Percentiles rank a stretch among this genome's conserved stretches.
Conservation (phyloP, 768 basidiomycete species). For the Kwoniella bestiolae region DNA sequence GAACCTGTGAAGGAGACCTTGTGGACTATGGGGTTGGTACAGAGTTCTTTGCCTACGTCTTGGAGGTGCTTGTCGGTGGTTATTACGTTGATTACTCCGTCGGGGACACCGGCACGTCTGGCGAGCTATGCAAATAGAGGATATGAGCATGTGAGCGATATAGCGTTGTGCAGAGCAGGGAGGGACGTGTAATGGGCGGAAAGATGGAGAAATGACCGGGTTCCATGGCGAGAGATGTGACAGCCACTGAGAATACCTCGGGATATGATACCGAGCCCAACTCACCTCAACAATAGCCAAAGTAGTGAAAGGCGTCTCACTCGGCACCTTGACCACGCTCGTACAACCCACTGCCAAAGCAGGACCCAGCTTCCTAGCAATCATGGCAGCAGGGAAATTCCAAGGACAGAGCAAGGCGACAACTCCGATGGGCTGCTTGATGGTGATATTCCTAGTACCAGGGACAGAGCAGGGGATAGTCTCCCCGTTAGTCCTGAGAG, state of each 20-base stretch:
- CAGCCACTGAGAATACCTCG: too few species aligned
- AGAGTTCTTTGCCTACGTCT: slow-evolving; percentile 93
- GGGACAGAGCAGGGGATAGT: slow-evolving; percentile 77
- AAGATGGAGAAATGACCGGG: background rate
- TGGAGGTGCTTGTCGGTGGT: slow-evolving; percentile 81
- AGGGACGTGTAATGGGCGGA: too few species aligned
- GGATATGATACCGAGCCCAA: background rate
- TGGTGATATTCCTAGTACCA: slow-evolving; percentile 77
- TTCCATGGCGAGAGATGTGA: background rate
- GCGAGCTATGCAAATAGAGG: slow-evolving; percentile 64
- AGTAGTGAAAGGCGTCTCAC: slow-evolving; percentile 91
- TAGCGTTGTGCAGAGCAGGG: too few species aligned
- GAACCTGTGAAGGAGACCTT: slow-evolving; percentile 86
- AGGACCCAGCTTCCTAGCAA: slow-evolving; percentile 56
- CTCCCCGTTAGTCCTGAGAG: slow-evolving; percentile 88
- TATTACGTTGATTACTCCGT: slow-evolving; percentile 92
- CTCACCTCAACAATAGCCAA: slow-evolving; percentile 86
- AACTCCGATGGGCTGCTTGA: slow-evolving; percentile 78
- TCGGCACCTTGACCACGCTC: slow-evolving; percentile 88
- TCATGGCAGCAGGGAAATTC: slow-evolving; percentile 96
- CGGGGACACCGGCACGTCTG: slow-evolving; percentile 86
- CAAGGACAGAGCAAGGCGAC: slow-evolving; percentile 57
- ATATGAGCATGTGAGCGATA: background rate
- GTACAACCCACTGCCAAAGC: slow-evolving; percentile 94
- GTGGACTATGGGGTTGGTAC: slow-evolving; percentile 79